A percentile compares a stretch with the other conserved stretches of the same genome.
phyloP scores from a whole-genome alignment of 176 grass and related monocot genomes.

The Oryza nivara region DNA sequence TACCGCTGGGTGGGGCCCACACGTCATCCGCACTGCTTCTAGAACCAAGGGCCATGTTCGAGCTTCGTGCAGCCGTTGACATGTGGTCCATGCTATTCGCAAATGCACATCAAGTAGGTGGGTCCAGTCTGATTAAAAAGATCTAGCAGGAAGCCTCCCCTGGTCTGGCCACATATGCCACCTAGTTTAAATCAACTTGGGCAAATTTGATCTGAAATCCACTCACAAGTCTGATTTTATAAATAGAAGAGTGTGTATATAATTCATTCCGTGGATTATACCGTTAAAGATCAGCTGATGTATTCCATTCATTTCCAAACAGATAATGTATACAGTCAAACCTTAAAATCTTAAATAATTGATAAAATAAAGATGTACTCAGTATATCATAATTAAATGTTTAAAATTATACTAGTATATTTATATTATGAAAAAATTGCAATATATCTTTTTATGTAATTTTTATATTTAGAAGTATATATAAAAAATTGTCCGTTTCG shows the following conservation, averaged over 20 bases:
- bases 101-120: background rate
- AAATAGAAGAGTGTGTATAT: background rate
- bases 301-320: too few species aligned
- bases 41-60: background rate
- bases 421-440: too few species aligned
- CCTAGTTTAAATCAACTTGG: background rate
- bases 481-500: too few species aligned
- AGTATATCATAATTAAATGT: too few species aligned
- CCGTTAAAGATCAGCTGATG: background rate
- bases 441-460: too few species aligned
- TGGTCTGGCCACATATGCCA: background rate
- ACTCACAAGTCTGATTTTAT: background rate
- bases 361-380: too few species aligned
- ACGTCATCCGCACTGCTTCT: background rate
- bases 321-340: too few species aligned
- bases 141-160: background rate
- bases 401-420: too few species aligned
- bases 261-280: background rate
- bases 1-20: background rate
- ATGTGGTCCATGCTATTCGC: conserved; percentile 1
- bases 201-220: background rate
- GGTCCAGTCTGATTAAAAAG: background rate
- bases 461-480: too few species aligned
- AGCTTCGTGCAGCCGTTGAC: conserved; percentile 45
- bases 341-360: too few species aligned